Base-by-base conservation (phyloP, 1,284 basidiomycete genomes). In the Papiliotrema terrestris region DNA sequence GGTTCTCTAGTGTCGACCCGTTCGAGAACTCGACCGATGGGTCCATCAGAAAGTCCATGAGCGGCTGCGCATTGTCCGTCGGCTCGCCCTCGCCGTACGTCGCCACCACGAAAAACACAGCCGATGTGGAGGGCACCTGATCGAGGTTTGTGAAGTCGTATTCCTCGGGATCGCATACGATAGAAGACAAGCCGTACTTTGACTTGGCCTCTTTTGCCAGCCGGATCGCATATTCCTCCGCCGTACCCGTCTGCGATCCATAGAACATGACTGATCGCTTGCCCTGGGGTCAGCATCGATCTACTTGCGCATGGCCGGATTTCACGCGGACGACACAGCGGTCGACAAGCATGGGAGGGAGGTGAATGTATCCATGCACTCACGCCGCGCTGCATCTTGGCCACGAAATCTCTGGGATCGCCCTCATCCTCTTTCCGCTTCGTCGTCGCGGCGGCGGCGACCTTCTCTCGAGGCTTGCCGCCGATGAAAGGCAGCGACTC, bases 11-110 rank as follows among this genome's bases (percentile, higher is more conserved):
- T 43, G 82, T 83, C 71, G 84, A 86, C 25, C 69, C 72, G 32
- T 65, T 52, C 72, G 84, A 85, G 76, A 97, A 97, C 68, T 88
- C 86, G 73, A 93, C 91, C 13, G 84, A 84, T 9, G 88, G 83
- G 67, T 95, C 92, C 62, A 86, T 83, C 58, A 98, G 73, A 77
- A 92, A 93, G 74, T 96, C 91, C 85, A 93, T 88, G 65, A 98
- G 84, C 59, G 86, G 84, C 36, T 96, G 91, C n/a, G 94, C 91
- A 72, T 98, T 98, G 77, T 98, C 95, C 19, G 95, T 98, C 22
- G 95, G 96, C 75, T 98, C 95, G 56, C 94, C 95, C 80, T 98
- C 95, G 60, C 95, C 95, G 71, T 98, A 98, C 14, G 95, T 98
- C 23, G 95, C 95, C 84, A 98, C 84, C 68, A 96, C 91, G 72